Base-by-base conservation (phyloP, 2,329 filamentous ascomycete genomes). In the Aspergillus intermedius region DNA sequence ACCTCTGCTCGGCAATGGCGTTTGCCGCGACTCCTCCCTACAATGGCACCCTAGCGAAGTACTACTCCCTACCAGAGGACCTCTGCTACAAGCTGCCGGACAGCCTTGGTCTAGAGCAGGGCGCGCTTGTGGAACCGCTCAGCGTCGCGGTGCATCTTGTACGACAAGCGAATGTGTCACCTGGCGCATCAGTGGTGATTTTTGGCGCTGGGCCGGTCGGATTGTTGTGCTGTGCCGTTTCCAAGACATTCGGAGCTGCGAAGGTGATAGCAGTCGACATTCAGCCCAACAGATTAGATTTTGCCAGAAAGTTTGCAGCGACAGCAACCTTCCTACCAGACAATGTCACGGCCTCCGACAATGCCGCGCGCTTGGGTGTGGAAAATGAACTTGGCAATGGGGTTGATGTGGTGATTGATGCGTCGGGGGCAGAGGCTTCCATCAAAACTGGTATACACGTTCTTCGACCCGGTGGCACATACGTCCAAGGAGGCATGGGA, bases 11-110 rank as follows among this genome's bases (percentile, higher is more conserved):
- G 1, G 78, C 87, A 46, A 95, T 97, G 88, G 74, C 72, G 19
- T 97, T 97, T 64, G 91, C 91, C 30, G 91, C 91, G 1, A 96
- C 91, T 13, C 91, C 91, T 10, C 91, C 91, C 3, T 83, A 85
- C 66, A 84, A 95, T 67, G 91, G 91, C 42, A 96, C 91, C 0
- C 74, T 96, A 46, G 85, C 90, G 0, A 87, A 88, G 47, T 93
- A 90, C 76, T 96, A 91, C 77, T 62, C 75, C 12, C 77, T 90
- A 4, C 88, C 91, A 1, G 81, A 85, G 57, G 91, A 96, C 68
- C 95, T 94, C 67, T 95, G 89, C 79, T 94, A 91, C 73, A 88
- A 88, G 74, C 80, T 97, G 5, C 89, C 91, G 1, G 81, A 85
- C 19, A 68, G 75, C 55, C 82, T 96, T 45, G 83, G 79, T 0